These are phyloP conservation scores for Phylloporus gajari DNA, from an alignment of 1,284 basidiomycete species.

Conservation along the genomic window DNA sequence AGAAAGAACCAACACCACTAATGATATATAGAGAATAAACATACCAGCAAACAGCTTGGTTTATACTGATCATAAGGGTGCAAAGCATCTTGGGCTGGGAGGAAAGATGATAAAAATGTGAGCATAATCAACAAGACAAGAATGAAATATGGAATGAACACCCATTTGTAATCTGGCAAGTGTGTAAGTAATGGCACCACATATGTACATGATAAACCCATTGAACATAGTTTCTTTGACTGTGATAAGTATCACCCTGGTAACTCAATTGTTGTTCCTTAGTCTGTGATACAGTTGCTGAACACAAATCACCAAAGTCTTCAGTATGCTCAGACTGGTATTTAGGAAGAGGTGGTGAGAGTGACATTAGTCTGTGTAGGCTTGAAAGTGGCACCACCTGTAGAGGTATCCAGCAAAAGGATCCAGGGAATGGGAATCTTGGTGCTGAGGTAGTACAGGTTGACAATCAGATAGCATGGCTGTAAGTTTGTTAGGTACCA, in stretches of 20 bases:
- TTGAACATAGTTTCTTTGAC: constrained; percentile 39
- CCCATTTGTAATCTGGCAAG: neutral
- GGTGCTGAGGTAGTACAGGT: constrained; percentile 36
- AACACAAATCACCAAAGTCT: constrained; percentile 16
- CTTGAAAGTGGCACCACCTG: constrained; percentile 34
- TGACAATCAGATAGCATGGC: constrained; percentile 39
- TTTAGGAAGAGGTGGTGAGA: constrained; percentile 24
- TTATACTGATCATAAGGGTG: neutral
- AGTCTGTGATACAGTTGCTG: constrained; percentile 15
- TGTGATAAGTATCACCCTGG: constrained; percentile 43
- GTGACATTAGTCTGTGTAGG: constrained; percentile 21
- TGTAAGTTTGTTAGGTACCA: constrained; percentile 59
- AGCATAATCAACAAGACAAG: neutral
- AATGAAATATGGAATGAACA: neutral
- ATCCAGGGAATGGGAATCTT: constrained; percentile 32
- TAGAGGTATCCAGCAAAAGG: constrained; percentile 42
- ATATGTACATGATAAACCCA: constrained; percentile 31
- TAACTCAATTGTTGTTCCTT: constrained; percentile 43
- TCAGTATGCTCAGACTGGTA: constrained; percentile 27
- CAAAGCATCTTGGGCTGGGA: neutral
- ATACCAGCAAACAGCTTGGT: neutral
- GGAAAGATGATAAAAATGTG: neutral
- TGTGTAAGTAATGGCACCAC: neutral
- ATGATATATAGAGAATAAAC: constrained; percentile 7
- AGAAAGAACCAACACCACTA: too few species aligned